These are phyloP conservation scores for Reticulascus tulasneorum DNA, from an alignment of 2,329 filamentous ascomycete species.

Conservation along the genomic window DNA sequence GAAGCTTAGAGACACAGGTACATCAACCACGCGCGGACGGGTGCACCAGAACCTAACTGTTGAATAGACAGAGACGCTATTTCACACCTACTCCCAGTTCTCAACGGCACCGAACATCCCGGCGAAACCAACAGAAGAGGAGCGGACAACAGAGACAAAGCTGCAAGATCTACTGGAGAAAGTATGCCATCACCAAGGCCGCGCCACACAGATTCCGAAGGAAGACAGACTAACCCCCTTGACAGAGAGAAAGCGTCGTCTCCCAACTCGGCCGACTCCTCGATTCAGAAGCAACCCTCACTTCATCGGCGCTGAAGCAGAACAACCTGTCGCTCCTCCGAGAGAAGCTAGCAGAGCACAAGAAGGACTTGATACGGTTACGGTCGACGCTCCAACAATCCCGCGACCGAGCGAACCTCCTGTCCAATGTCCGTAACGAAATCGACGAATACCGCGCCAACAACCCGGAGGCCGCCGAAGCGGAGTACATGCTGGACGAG, in stretches of 20 bases:
- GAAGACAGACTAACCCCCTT: constrained; percentile 5
- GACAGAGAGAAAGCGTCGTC: constrained; percentile 76
- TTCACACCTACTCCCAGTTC: constrained; percentile 89
- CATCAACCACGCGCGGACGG: too few species aligned
- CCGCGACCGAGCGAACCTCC: constrained; percentile 82
- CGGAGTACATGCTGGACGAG: constrained; percentile 96
- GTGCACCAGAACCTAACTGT: too few species aligned
- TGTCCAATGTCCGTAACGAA: constrained; percentile 86
- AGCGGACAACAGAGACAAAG: constrained; percentile 72
- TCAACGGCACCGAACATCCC: constrained; percentile 75
- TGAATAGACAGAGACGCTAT: constrained; percentile 73
- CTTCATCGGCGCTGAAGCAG: constrained; percentile 90
- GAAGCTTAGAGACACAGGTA: constrained; percentile 87
- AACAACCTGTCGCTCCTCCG: constrained; percentile 90
- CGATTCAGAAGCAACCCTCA: constrained; percentile 84
- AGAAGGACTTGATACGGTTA: constrained; percentile 74
- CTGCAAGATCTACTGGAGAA: constrained; percentile 81
- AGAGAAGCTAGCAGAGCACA: constrained; percentile 84
- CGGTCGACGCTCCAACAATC: constrained; percentile 70
- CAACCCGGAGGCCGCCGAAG: constrained; percentile 79
- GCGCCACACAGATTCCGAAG: neutral
- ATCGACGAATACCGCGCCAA: constrained; percentile 82
- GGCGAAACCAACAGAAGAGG: constrained; percentile 79
- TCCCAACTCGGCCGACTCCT: constrained; percentile 81
- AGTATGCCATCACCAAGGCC: constrained; percentile 54